Evolutionary conservation across 495 filamentous ascomycete species (phyloP), one percentile per base, ranked within the genome.

Genomic region (Aspergillus olivimuriae): DNA sequence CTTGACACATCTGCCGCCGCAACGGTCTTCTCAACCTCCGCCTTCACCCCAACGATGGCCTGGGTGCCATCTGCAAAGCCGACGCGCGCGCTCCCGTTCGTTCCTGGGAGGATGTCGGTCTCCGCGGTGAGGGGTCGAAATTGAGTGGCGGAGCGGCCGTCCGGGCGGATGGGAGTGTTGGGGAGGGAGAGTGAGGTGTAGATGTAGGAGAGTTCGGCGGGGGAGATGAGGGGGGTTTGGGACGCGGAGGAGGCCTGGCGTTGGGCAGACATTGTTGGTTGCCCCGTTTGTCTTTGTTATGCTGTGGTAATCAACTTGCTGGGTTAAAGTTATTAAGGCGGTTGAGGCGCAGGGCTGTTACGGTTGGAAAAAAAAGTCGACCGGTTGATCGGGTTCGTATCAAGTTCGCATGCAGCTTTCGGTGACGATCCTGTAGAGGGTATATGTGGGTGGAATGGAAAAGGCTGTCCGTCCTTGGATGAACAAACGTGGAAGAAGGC

Each of bases 1-100:
- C 47, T 48, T 10, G 56, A 39, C 44, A 46, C 53, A 41, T 68
- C 62, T 1, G 63, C 51, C 4, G 52, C 56, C 7, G 65, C 42
- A 12, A 54, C 47, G 8, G 81, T 84, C 62, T 74, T 78, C 67
- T 95, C 87, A 5, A 97, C 86, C 62, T 96, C 91, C 3, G 82
- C 88, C 62, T 97, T 97, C 37, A 96, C 83, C 23, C 92, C 92
- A 16, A 95, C 91, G 46, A 97, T 82, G 5, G 90, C 92, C 65
- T 98, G 91, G 2, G 86, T 91, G 33, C 94, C 94, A 59, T 97
- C 92, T 10, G 88, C 86, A 62, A 95, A 94, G 43, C 89, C 91
- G 34, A 98, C 78, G 30, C 94, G 81, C 46, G 92, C 90, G 65
- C 85, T 90, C 36, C 94, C 92, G 60, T 96, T 94, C 18, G 90